A percentile compares a stretch with the other conserved stretches of the same genome.
Conservation (phyloP, 371 early-diverging fungal species). For the Mucor racemosus region DNA sequence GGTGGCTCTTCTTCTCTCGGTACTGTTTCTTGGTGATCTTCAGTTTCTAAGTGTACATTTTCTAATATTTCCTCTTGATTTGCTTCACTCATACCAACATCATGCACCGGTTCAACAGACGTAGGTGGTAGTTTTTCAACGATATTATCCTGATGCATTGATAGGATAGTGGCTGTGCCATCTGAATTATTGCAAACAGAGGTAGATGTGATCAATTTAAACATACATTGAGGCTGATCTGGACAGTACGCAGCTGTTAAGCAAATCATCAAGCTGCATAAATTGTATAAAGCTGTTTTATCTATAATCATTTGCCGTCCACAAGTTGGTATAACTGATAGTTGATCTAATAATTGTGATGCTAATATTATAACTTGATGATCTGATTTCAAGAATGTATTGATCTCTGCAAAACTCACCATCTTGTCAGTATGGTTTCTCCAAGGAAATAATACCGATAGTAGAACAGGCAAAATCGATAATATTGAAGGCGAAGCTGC, state of each 20-base stretch:
- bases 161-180: background rate
- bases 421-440: background rate
- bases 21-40: background rate
- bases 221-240: background rate
- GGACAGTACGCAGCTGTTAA: background rate
- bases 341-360: slow-evolving; percentile 20
- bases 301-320: slow-evolving; percentile 14
- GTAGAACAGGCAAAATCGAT: slow-evolving; percentile 15
- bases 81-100: background rate
- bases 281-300: background rate
- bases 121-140: background rate
- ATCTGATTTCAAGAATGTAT: slow-evolving; percentile 7
- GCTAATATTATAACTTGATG: slow-evolving; percentile 16
- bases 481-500: background rate
- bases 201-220: background rate
- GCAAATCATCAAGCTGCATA: background rate
- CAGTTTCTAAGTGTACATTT: background rate
- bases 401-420: background rate
- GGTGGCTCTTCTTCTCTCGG: background rate
- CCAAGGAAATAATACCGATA: slow-evolving; percentile 20
- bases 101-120: background rate
- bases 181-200: background rate
- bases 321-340: slow-evolving; percentile 9
- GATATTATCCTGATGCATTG: background rate
- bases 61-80: background rate